Evolutionary conservation across 2,329 filamentous ascomycete genomes (phyloP).

Genomic region (Phyllosticta citrichinensis): DNA sequence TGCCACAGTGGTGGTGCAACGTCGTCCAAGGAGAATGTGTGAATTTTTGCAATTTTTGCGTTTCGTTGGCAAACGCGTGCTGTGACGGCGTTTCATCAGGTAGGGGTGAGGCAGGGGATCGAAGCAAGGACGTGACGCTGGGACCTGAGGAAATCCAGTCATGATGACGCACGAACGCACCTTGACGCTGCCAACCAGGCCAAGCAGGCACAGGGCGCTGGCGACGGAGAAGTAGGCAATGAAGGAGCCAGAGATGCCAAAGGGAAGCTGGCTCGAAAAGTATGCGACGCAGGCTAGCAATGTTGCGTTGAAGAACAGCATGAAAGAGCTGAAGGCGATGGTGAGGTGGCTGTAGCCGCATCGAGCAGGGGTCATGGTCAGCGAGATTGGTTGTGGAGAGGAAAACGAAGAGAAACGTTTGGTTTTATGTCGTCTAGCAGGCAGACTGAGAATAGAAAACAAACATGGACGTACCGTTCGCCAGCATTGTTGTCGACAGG

Average conservation of each 20-base stretch:
- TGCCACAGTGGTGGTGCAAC: background rate
- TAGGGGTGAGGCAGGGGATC: background rate
- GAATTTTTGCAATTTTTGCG: background rate
- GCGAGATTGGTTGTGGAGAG: background rate
- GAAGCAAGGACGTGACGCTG: background rate
- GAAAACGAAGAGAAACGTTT: background rate
- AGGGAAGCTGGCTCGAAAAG: constrained; percentile 14
- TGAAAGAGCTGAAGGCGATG: constrained; percentile 10
- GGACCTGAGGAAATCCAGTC: constrained; percentile 11
- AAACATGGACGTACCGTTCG: constrained; percentile 1
- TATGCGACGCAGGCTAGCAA: constrained; percentile 20
- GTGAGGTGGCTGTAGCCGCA: constrained; percentile 11
- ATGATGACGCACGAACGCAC: constrained; percentile 19
- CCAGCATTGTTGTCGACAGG: background rate
- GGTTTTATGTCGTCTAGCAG: background rate
- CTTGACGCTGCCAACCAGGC: constrained; percentile 34
- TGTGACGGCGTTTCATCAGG: background rate
- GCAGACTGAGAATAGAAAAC: background rate
- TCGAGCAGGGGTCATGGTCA: background rate
- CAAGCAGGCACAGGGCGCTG: constrained; percentile 30
- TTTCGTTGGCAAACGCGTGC: background rate
- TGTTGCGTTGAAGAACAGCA: constrained; percentile 18
- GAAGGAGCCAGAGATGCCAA: constrained; percentile 23
- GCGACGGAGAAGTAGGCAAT: constrained; percentile 32
- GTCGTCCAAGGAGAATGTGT: background rate